Conservation (phyloP, 2,329 filamentous ascomycete genomes). For the Lachnellula willkommii region DNA sequence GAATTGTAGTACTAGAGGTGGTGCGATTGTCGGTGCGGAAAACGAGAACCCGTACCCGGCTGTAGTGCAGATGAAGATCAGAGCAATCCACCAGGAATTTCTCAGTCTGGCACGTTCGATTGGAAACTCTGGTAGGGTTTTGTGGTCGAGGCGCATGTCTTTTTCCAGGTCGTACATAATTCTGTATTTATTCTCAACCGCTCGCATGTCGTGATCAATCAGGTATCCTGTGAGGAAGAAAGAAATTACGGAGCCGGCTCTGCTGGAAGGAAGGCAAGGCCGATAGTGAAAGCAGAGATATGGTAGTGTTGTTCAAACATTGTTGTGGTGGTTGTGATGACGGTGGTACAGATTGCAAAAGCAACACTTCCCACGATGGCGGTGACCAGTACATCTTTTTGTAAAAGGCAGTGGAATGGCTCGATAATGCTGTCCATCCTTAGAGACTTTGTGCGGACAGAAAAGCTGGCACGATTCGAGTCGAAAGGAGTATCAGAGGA, state of each 20-base stretch:
- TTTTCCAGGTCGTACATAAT: slow-evolving; percentile 41
- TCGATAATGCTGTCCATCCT: slow-evolving; percentile 21
- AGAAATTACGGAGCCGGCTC: slow-evolving; percentile 40
- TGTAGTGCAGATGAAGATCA: slow-evolving; percentile 8
- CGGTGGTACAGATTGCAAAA: slow-evolving; percentile 43
- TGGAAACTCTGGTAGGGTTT: slow-evolving; percentile 23
- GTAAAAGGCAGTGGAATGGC: slow-evolving; percentile 5
- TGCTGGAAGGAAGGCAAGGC: slow-evolving; percentile 31
- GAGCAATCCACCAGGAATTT: slow-evolving; percentile 9
- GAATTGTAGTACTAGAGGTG: slow-evolving; percentile 17
- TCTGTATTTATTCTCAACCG: slow-evolving; percentile 33
- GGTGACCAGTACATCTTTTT: slow-evolving; percentile 5
- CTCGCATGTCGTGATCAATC: slow-evolving; percentile 61
- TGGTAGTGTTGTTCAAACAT: slow-evolving; percentile 31
- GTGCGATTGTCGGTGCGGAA: neutral
- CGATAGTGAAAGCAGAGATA: slow-evolving; percentile 6
- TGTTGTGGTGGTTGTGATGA: slow-evolving; percentile 38
- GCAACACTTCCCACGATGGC: slow-evolving; percentile 38
- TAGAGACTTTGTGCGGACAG: slow-evolving; percentile 36
- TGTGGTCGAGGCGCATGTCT: neutral
- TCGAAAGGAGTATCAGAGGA: neutral
- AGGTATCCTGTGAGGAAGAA: slow-evolving; percentile 44
- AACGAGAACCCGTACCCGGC: slow-evolving; percentile 5
- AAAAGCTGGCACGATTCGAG: slow-evolving; percentile 20
- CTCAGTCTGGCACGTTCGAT: slow-evolving; percentile 13